Conservation (phyloP, 805 yeast species). For the Lipomyces orientalis region DNA sequence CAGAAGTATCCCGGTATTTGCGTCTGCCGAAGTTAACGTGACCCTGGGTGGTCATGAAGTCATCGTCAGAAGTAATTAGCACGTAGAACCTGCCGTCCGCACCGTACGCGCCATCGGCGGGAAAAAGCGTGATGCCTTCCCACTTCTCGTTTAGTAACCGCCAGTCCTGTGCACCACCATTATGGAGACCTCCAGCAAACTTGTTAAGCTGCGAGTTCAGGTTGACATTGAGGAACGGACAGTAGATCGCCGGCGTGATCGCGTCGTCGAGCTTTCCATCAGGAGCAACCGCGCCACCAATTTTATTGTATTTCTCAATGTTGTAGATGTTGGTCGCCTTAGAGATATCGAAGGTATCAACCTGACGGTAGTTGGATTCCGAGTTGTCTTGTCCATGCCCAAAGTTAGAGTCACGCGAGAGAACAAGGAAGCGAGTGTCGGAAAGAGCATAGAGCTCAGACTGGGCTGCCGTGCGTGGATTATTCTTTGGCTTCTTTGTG, state of each 20-base stretch:
- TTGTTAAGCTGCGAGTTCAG: slow-evolving; percentile 25
- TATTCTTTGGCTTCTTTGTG: slow-evolving; percentile 15
- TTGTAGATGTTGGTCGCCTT: slow-evolving; percentile 29
- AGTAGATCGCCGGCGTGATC: slow-evolving; percentile 27
- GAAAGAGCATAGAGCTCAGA: slow-evolving; percentile 34
- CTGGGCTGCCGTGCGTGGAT: slow-evolving; percentile 32
- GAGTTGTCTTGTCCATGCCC: slow-evolving; percentile 34
- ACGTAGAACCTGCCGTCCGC: slow-evolving; percentile 29
- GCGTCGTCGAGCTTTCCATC: slow-evolving; percentile 26
- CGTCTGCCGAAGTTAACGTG: slow-evolving; percentile 27
- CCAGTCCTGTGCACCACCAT: slow-evolving; percentile 34
- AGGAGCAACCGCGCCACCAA: slow-evolving; percentile 30
- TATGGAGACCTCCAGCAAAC: slow-evolving; percentile 33
- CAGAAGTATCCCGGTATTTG: slow-evolving; percentile 24
- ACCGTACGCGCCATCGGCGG: slow-evolving; percentile 33
- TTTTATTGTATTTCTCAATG: slow-evolving; percentile 25
- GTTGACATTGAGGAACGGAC: slow-evolving; percentile 34
- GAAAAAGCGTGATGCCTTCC: slow-evolving; percentile 33
- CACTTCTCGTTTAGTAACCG: slow-evolving; percentile 34
- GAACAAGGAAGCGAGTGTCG: slow-evolving; percentile 23
- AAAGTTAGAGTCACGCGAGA: slow-evolving; percentile 32
- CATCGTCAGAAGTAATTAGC: slow-evolving; percentile 30
- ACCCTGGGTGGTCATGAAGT: slow-evolving; percentile 32
- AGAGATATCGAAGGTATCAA: slow-evolving; percentile 26
- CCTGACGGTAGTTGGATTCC: slow-evolving; percentile 27